Base-by-base conservation (phyloP, 768 basidiomycete species). In the Rhodotorula diobovata region DNA sequence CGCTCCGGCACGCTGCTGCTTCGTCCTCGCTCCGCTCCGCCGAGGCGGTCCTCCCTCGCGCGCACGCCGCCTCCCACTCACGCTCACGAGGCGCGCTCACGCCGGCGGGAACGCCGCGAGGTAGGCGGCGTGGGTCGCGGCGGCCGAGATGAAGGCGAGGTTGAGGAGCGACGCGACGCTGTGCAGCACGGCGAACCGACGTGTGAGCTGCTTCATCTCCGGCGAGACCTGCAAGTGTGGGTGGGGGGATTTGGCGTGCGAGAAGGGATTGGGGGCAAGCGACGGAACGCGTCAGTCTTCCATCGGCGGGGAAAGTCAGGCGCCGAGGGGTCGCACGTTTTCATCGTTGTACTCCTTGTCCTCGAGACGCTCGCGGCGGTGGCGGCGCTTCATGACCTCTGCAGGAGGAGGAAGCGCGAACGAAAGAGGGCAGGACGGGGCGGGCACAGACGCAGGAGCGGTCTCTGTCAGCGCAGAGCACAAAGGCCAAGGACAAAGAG, bases 371-470 rank as follows among this genome's bases (percentile, higher is more conserved):
- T 77, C 76, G 18, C 67, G 63, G 18, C 73, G 66, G 63, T 76
- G 75, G 12, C 76, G 72, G 23, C 59, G 51, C 64, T 60, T 69
- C 75, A 77, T 76, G 48, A 72, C 62, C 11, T 48, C 73, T 76
- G 60, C 30, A 2, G 1, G 16, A 11, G 14, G 10, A 3, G 28
- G 39, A 39, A 55, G 48, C 16, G 28, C 4, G 0, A 41, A 37
- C 5, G n/a, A 4, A 39, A 34, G 6, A 28, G 15, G 59, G 48
- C 15, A 15, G 25, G 39, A 15, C n/a, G 43, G 28, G 32, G 39
- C 37, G 46, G 54, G 46, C 32, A 21, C 12, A n/a, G n/a, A n/a
- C n/a, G n/a, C n/a, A n/a, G n/a, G n/a, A n/a, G n/a, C n/a, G n/a
- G n/a, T n/a, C n/a, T n/a, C n/a, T n/a, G n/a, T n/a, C n/a, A n/a